Percentiles rank a stretch among this genome's conserved stretches.
Conservation (phyloP, 768 basidiomycete genomes). For the Tulasnella calospora region DNA sequence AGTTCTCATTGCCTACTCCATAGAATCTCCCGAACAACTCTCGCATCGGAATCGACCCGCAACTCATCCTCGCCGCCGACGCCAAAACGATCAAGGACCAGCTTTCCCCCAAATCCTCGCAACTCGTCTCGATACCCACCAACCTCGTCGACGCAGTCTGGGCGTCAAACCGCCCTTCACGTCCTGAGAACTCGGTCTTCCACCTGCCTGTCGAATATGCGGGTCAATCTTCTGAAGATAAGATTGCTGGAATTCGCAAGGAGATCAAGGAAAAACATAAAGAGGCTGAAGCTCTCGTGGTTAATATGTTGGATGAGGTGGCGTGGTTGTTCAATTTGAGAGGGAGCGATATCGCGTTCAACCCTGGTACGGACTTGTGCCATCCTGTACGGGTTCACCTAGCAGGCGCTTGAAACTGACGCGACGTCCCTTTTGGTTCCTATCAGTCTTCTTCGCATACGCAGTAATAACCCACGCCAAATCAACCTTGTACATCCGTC, state of each 20-base stretch:
- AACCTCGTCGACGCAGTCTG: slow-evolving; percentile 83
- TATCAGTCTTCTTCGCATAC: slow-evolving; percentile 84
- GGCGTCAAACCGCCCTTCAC: slow-evolving; percentile 57
- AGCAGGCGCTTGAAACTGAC: background rate
- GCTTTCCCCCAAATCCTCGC: slow-evolving; percentile 51
- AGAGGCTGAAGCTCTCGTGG: slow-evolving; percentile 56
- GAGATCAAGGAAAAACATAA: slow-evolving; percentile 54
- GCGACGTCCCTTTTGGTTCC: background rate
- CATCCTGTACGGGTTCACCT: background rate
- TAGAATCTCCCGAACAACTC: slow-evolving; percentile 59
- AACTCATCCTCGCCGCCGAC: slow-evolving; percentile 66
- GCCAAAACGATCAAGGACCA: slow-evolving; percentile 56
- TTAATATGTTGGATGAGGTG: slow-evolving; percentile 89
- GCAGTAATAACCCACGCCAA: slow-evolving; percentile 61
- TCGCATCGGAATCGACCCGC: slow-evolving; percentile 78
- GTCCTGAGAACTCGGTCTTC: slow-evolving; percentile 64
- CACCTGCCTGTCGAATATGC: slow-evolving; percentile 65
- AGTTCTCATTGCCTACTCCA: too few relatives aligned
- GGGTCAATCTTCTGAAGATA: slow-evolving; percentile 61
- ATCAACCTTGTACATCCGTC: slow-evolving; percentile 66
- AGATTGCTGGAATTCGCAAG: slow-evolving; percentile 61
- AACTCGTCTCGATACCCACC: slow-evolving; percentile 55
- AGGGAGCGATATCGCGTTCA: slow-evolving; percentile 87
- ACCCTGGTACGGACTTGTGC: slow-evolving; percentile 48
- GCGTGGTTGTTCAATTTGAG: slow-evolving; percentile 93